Evolutionary conservation across 768 basidiomycete genomes (phyloP).

Genomic region (Suillus lakei): DNA sequence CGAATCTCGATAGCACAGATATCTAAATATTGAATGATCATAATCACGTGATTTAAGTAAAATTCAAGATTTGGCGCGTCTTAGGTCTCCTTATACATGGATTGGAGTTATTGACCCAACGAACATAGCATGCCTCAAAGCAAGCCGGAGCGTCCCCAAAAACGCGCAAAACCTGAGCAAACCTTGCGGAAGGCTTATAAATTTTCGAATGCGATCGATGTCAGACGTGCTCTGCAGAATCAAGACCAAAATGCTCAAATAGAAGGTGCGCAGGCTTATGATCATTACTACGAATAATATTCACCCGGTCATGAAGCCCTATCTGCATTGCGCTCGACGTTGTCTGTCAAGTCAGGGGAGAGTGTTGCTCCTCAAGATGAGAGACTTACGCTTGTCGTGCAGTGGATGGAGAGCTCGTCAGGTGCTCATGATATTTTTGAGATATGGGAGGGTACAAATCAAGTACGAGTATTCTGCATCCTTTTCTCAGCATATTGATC

Average conservation of each 20-base stretch:
- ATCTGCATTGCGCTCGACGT: slow-evolving; percentile 63
- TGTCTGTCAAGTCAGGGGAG: slow-evolving; percentile 58
- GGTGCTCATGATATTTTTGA: slow-evolving; percentile 65
- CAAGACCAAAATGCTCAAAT: slow-evolving; percentile 21
- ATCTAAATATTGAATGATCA: background rate
- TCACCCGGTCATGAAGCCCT: slow-evolving; percentile 39
- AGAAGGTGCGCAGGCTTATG: slow-evolving; percentile 24
- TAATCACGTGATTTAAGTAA: slow-evolving; percentile 1
- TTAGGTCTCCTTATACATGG: background rate
- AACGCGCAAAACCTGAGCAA: slow-evolving; percentile 27
- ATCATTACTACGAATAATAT: background rate
- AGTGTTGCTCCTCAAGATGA: slow-evolving; percentile 58
- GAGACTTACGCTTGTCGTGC: slow-evolving; percentile 59
- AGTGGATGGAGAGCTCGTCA: slow-evolving; percentile 64
- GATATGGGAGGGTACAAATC: slow-evolving; percentile 59
- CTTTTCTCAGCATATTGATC: background rate
- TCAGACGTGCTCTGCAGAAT: slow-evolving; percentile 22
- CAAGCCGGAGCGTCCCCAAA: slow-evolving; percentile 18
- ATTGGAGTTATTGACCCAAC: background rate
- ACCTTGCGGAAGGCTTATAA: slow-evolving; percentile 13
- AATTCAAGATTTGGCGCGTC: background rate
- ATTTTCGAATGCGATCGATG: slow-evolving; percentile 28
- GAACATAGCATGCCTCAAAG: slow-evolving; percentile 19
- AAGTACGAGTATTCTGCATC: slow-evolving; percentile 42
- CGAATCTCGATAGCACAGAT: too few relatives aligned